Base-by-base conservation (phyloP, 352 stramenopile genomes). In the Phytophthora colocasiae region DNA sequence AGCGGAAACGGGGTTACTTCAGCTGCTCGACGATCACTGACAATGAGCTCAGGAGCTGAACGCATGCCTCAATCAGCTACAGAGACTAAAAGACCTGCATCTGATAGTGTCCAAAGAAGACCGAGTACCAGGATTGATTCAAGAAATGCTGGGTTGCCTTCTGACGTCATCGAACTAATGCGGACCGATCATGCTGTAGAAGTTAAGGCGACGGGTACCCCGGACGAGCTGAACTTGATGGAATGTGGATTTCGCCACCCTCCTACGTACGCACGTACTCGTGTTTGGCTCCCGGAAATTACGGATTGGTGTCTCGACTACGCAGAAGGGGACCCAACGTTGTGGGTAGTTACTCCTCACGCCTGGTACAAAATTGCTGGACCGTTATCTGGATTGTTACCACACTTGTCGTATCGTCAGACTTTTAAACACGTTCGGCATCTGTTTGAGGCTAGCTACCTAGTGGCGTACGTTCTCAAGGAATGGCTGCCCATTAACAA, bases 261-360 rank as follows among this genome's bases (percentile, higher is more conserved):
- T 32, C 24, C 63, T 24, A 72, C 81, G 11, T 92, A 90, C 59
- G 77, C 83, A 14, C 77, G 84, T 19, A 50, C 77, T 58, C 83
- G 87, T 29, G 82, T 95, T 31, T 95, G 83, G 81, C 77, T 95
- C 39, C 85, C 85, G 46, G 85, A 95, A 68, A 93, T 95, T 54
- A 90, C 83, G 6, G 87, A 95, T 58, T 95, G 87, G 87, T 95
- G 87, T 62, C 65, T 95, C n/a, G 87, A 95, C 46, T 95, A 93
- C 55, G 87, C 85, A 15, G 85, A 95, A 55, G 87, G 87, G 14
- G 87, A 95, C 55, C 87, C 87, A 24, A 95, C 87, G 8, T 55
- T 95, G 24, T 95, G 87, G 87, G 83, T 95, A 24, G 85, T 95
- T 49, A 95, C 87, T n/a, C 77, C 78, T 11, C 68, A 85, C 58